phyloP scores from a whole-genome alignment of 805 yeast species.

The Wickerhamomyces bovis region DNA sequence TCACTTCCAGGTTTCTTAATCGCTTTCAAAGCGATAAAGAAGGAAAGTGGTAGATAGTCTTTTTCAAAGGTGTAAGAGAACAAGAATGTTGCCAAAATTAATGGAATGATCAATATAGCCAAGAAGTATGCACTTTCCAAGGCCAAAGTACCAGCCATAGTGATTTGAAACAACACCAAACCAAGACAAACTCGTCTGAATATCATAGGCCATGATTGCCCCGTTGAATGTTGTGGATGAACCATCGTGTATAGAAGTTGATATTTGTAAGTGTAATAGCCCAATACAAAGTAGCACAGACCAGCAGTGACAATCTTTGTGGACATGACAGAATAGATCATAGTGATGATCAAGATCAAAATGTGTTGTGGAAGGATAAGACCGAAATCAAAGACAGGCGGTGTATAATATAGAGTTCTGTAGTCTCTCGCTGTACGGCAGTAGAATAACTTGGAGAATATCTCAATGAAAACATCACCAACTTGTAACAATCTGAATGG shows the following conservation, averaged over 20 bases:
- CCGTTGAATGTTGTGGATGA: constrained; percentile 95
- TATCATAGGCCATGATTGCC: constrained; percentile 91
- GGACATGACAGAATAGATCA: constrained; percentile 84
- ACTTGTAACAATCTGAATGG: constrained; percentile 81
- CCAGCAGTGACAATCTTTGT: constrained; percentile 85
- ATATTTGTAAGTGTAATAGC: constrained; percentile 86
- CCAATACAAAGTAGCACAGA: constrained; percentile 72
- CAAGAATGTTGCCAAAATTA: constrained; percentile 63
- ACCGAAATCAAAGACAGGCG: constrained; percentile 91
- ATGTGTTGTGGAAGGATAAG: constrained; percentile 88
- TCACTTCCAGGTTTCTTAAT: constrained; percentile 43
- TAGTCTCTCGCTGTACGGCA: constrained; percentile 80
- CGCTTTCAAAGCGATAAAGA: constrained; percentile 83
- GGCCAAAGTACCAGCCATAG: constrained; percentile 88
- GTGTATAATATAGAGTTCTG: constrained; percentile 59
- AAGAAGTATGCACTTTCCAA: constrained; percentile 71
- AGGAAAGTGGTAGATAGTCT: constrained; percentile 72
- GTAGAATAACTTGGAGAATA: constrained; percentile 51
- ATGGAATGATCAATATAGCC: constrained; percentile 67
- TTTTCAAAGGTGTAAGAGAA: constrained; percentile 77
- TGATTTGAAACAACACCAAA: constrained; percentile 74
- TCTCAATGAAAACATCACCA: constrained; percentile 73
- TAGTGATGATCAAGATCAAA: constrained; percentile 73
- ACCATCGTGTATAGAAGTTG: constrained; percentile 86
- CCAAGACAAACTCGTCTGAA: constrained; percentile 81